Evolutionary conservation across 1,284 basidiomycete species (phyloP).

Genomic region (Anthracocystis panici-leucophaei): DNA sequence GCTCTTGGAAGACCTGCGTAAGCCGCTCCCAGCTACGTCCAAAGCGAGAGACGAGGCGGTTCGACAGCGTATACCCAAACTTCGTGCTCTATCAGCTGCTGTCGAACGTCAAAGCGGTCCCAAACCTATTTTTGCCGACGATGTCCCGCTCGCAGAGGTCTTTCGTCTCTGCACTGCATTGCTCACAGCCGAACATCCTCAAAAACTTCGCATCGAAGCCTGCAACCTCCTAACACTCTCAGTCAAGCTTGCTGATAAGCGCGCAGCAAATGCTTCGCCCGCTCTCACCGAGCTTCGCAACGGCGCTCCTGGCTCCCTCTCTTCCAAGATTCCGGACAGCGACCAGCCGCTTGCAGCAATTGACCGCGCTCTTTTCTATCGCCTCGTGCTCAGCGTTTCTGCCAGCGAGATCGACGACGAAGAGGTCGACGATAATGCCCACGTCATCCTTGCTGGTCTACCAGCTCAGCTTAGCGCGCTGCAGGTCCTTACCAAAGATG

Average conservation of each 20-base stretch:
- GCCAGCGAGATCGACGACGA: conserved; percentile 42
- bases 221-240: conserved; percentile 52
- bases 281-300: conserved; percentile 57
- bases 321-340: conserved; percentile 55
- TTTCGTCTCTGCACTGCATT: conserved; percentile 52
- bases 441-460: conserved; percentile 41
- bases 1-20: conserved; percentile 38
- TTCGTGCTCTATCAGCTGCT: conserved; percentile 48
- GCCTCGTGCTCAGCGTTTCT: conserved; percentile 54
- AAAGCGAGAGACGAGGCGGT: conserved; percentile 42
- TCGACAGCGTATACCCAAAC: conserved; percentile 36
- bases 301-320: conserved; percentile 60
- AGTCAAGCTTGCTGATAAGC: conserved; percentile 52
- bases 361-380: conserved; percentile 62
- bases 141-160: conserved; percentile 52
- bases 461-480: conserved; percentile 58
- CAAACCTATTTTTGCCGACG: conserved; percentile 38
- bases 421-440: conserved; percentile 34
- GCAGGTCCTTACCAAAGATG: conserved; percentile 63
- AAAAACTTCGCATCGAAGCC: conserved; percentile 45
- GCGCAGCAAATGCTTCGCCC: conserved; percentile 47
- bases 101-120: conserved; percentile 45
- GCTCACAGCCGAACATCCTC: conserved; percentile 50
- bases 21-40: conserved; percentile 43
- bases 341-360: conserved; percentile 59